Base-by-base conservation (phyloP, 192 early-diverging fungal genomes). In the Linnemannia elongata region DNA sequence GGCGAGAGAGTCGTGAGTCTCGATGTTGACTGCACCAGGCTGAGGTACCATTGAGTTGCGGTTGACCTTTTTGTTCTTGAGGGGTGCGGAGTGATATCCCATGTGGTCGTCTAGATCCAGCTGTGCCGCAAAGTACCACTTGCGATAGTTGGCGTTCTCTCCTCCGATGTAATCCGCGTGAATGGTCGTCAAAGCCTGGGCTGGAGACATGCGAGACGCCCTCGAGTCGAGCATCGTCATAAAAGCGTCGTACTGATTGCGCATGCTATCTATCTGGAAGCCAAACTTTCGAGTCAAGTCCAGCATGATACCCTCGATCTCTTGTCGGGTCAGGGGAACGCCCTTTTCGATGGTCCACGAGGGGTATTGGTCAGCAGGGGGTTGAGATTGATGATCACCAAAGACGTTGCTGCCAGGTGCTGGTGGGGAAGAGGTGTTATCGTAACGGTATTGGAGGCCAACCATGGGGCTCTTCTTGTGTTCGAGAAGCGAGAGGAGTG, bases 81-180 rank as follows among this genome's bases (percentile, higher is more conserved):
- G 78, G 17, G 79, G 82, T 9, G 81, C 77, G 57, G 81, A 83
- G 6, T 88, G 82, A n/a, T 88, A 82, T 13, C 86, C 86, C 72
- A 84, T 79, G 7, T 88, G 89, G 77, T 91, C 92, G 69, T 93
- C 89, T 74, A 92, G 82, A 76, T 95, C 93, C 41, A 94, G 88
- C 78, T 94, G 92, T 13, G 95, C 91, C 36, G 94, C 94, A 89
- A 96, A 96, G 88, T 94, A 96, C 96, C 96, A 96, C 74, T 93
- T 94, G 41, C 95, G 91, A 85, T 96, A 96, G 89, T 96, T 96
- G 77, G 95, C 93, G 66, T 95, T 88, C 80, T 95, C 94, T 60
- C 96, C 96, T 74, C 95, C 96, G 82, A 96, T 93, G 74, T 94
- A 95, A 81, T 96, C 96, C 22, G 94, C 94, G 82, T 96, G 95